These are phyloP conservation scores for Trypanosoma melophagium DNA, from an alignment of 208 protist species.

Conservation along the genomic window DNA sequence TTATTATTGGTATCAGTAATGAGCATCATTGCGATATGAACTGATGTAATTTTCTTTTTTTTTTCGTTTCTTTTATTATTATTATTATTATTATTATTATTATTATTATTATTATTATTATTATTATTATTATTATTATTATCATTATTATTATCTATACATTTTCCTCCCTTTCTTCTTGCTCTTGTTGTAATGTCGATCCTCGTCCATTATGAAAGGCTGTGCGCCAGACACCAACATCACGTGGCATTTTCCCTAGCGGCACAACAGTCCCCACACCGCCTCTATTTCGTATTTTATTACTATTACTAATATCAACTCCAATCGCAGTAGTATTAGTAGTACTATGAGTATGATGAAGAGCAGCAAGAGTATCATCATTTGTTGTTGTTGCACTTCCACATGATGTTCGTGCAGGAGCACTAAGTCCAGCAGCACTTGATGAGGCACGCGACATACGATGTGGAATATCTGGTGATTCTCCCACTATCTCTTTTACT, in stretches of 20 bases:
- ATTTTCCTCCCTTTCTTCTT: neutral
- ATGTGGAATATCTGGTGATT: neutral
- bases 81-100: too few relatives aligned
- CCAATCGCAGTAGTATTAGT: neutral
- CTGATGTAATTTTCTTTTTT: neutral
- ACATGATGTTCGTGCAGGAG: constrained; percentile 17
- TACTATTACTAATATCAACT: constrained; percentile 1
- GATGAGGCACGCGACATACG: constrained; percentile 6
- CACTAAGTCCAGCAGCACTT: constrained; percentile 15
- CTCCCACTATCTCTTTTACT: neutral
- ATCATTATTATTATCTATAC: too few relatives aligned
- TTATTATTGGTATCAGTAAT: too few relatives aligned
- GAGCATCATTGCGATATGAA: neutral
- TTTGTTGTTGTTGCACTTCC: neutral
- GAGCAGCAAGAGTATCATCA: too few relatives aligned
- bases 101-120: too few relatives aligned
- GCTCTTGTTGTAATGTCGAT: neutral
- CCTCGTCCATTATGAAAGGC: neutral
- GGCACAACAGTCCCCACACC: neutral
- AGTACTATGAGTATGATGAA: neutral
- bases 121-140: too few relatives aligned
- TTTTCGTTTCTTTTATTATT: neutral
- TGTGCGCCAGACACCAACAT: neutral
- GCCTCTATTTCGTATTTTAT: neutral
- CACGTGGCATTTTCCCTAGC: neutral